Evolutionary conservation across 2,329 filamentous ascomycete genomes (phyloP).

Genomic region (Ophiocordyceps australis): DNA sequence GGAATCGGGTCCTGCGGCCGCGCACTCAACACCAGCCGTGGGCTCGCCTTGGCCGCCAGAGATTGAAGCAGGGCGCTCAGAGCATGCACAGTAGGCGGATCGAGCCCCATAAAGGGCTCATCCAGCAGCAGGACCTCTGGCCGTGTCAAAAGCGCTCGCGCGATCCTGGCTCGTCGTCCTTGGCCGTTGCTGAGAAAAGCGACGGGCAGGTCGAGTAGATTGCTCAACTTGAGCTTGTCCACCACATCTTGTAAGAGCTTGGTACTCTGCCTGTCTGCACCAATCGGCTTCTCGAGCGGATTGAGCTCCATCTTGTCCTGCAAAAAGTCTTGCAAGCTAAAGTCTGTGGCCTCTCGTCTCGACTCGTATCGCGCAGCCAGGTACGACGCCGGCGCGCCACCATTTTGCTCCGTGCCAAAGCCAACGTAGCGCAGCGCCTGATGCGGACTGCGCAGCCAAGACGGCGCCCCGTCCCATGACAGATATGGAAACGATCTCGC

Average conservation of each 20-base stretch:
- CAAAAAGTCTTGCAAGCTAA: slow-evolving; percentile 65
- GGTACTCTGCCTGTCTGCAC: slow-evolving; percentile 27
- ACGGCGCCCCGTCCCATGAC: slow-evolving; percentile 38
- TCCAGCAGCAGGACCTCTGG: slow-evolving; percentile 77
- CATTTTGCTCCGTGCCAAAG: slow-evolving; percentile 57
- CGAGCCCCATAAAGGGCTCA: slow-evolving; percentile 91
- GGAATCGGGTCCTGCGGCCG: slow-evolving; percentile 77
- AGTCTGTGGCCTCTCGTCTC: slow-evolving; percentile 70
- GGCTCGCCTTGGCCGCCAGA: slow-evolving; percentile 47
- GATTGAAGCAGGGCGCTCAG: slow-evolving; percentile 53
- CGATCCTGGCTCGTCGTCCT: slow-evolving; percentile 71
- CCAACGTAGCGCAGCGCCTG: slow-evolving; percentile 77
- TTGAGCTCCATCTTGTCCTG: slow-evolving; percentile 73
- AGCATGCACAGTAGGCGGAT: slow-evolving; percentile 59
- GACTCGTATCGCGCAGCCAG: slow-evolving; percentile 85
- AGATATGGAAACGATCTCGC: slow-evolving; percentile 69
- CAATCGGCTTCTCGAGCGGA: slow-evolving; percentile 26
- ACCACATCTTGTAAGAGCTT: slow-evolving; percentile 44
- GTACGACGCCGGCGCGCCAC: slow-evolving; percentile 54
- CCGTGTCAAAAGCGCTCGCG: slow-evolving; percentile 58
- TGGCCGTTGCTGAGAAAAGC: slow-evolving; percentile 89
- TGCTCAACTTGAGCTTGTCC: slow-evolving; percentile 46
- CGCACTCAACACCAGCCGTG: slow-evolving; percentile 59
- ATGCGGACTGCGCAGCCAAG: slow-evolving; percentile 36
- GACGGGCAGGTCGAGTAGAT: slow-evolving; percentile 64